phyloP scores from a whole-genome alignment of 306 rosid genomes.

The Glycine soja region DNA sequence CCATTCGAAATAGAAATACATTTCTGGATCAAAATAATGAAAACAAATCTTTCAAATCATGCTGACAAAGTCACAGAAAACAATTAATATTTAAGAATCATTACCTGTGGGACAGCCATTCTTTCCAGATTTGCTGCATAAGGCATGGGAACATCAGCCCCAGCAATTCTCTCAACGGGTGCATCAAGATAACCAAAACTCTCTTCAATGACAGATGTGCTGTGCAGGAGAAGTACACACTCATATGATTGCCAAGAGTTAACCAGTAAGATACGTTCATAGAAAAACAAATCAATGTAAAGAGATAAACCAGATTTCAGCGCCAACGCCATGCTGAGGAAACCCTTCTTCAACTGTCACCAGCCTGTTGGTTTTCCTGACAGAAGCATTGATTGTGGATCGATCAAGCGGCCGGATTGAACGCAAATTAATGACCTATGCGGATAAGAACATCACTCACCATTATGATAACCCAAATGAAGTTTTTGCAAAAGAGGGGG shows the following conservation, averaged over 20 bases:
- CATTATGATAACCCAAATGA: constrained; percentile 28
- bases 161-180: constrained; percentile 91
- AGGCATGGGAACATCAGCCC: constrained; percentile 99
- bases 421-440: constrained; percentile 89
- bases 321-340: constrained; percentile 99
- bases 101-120: constrained; percentile 96
- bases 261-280: background rate
- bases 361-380: constrained; percentile 91
- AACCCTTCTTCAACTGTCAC: constrained; percentile 98
- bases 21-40: constrained; percentile 26
- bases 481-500: background rate
- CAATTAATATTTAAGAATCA: constrained; percentile 21
- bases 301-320: constrained; percentile 89
- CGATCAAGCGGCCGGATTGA: constrained; percentile 96
- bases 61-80: constrained; percentile 12
- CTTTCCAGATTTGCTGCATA: constrained; percentile 98
- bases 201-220: no score
- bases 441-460: constrained; percentile 28
- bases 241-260: no score
- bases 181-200: constrained; percentile 90
- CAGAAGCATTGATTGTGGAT: constrained; percentile 88
- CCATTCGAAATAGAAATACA: constrained; percentile 18
- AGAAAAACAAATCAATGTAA: constrained; percentile 18
- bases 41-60: background rate
- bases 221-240: no score